phyloP scores from a whole-genome alignment of 2,329 filamentous ascomycete genomes.

The Aspergillus viridinutans region DNA sequence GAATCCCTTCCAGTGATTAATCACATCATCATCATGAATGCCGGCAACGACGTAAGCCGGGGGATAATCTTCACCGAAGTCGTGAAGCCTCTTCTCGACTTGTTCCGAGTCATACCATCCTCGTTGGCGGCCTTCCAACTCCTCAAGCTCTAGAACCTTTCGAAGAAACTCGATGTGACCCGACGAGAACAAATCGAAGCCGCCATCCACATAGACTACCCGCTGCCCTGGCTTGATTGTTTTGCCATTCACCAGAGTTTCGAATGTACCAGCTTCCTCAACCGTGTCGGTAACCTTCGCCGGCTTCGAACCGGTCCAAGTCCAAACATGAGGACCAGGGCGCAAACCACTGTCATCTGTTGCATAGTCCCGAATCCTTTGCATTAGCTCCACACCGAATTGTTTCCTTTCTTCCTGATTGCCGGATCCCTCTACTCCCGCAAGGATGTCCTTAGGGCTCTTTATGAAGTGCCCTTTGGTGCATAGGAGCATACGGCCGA shows the following conservation, averaged over 20 bases:
- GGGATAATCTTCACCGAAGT: conserved; percentile 66
- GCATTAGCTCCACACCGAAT: conserved; percentile 64
- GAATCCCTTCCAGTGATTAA: conserved; percentile 93
- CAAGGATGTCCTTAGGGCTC: conserved; percentile 65
- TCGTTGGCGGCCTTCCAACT: conserved; percentile 59
- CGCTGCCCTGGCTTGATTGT: conserved; percentile 71
- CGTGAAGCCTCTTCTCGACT: conserved; percentile 57
- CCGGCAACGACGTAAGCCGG: conserved; percentile 88
- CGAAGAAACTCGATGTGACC: conserved; percentile 95
- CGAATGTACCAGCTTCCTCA: conserved; percentile 63
- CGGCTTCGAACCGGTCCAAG: conserved; percentile 56
- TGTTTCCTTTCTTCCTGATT: conserved; percentile 62
- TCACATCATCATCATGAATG: conserved; percentile 89
- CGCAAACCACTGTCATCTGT: conserved; percentile 76
- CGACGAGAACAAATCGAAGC: conserved; percentile 93
- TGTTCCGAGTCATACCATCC: conserved; percentile 72
- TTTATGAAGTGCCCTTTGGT: conserved; percentile 92
- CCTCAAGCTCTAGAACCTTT: conserved; percentile 69
- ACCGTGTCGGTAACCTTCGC: conserved; percentile 35
- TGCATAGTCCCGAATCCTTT: conserved; percentile 79
- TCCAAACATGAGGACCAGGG: conserved; percentile 80
- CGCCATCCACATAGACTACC: conserved; percentile 91
- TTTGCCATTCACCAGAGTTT: conserved; percentile 65
- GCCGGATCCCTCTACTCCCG: conserved; percentile 68
- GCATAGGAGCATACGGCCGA: conserved; percentile 93